phyloP scores from a whole-genome alignment of 1,139 yeast species.

The Ashbya aceris region DNA sequence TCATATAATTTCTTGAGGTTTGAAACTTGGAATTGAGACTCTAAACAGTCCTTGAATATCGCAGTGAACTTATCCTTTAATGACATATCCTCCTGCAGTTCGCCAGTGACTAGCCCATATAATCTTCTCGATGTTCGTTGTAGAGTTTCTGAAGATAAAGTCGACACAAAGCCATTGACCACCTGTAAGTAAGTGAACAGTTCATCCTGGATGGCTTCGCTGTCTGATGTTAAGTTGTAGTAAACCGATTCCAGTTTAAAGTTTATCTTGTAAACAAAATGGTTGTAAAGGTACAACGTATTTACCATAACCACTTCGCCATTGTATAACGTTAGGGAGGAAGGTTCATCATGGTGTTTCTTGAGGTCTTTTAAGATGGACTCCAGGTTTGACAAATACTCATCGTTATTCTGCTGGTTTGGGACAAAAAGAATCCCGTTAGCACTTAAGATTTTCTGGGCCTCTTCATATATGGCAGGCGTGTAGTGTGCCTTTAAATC shows the following conservation, averaged over 20 bases:
- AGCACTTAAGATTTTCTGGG: slow-evolving; percentile 20
- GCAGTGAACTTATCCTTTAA: slow-evolving; percentile 25
- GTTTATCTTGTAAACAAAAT: slow-evolving; percentile 23
- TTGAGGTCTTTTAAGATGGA: slow-evolving; percentile 45
- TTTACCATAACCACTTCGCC: slow-evolving; percentile 24
- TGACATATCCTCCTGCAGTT: slow-evolving; percentile 14
- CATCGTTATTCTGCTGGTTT: slow-evolving; percentile 14
- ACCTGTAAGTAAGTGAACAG: slow-evolving; percentile 18
- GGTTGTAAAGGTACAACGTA: slow-evolving; percentile 20
- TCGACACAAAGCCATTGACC: slow-evolving; percentile 21
- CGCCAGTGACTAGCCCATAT: slow-evolving; percentile 18
- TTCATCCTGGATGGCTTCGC: slow-evolving; percentile 9
- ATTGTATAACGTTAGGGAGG: slow-evolving; percentile 31
- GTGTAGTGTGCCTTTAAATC: slow-evolving; percentile 22
- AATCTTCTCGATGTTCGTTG: slow-evolving; percentile 13
- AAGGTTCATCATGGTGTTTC: slow-evolving; percentile 48
- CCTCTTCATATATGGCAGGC: slow-evolving; percentile 16
- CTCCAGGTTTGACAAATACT: slow-evolving; percentile 25
- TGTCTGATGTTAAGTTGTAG: slow-evolving; percentile 17
- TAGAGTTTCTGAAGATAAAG: slow-evolving; percentile 18
- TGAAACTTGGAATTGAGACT: slow-evolving; percentile 25
- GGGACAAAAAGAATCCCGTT: slow-evolving; percentile 18
- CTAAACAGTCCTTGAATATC: slow-evolving; percentile 31
- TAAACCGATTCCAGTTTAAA: slow-evolving; percentile 21
- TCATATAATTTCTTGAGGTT: slow-evolving; percentile 28